phyloP scores from a whole-genome alignment of 2,329 filamentous ascomycete genomes.

The Aureobasidium sp. region DNA sequence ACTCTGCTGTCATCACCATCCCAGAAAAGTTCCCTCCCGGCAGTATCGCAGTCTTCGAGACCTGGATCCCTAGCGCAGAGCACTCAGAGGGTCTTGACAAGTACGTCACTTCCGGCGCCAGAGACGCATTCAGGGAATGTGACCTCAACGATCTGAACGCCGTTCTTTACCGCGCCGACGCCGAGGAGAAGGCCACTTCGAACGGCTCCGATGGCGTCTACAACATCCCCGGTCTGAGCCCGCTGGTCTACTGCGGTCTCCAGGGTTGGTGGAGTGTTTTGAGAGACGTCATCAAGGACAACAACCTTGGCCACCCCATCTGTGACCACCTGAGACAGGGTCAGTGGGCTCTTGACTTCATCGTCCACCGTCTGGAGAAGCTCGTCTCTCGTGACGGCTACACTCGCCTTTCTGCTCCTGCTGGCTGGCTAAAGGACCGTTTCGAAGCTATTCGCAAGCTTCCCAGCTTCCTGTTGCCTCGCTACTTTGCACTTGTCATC shows the following conservation, averaged over 20 bases:
- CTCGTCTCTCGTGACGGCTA: constrained; percentile 58
- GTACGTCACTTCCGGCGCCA: constrained; percentile 75
- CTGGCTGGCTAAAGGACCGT: constrained; percentile 72
- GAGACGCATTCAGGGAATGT: constrained; percentile 67
- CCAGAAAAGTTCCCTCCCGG: constrained; percentile 83
- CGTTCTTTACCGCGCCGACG: constrained; percentile 81
- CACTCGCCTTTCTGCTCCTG: constrained; percentile 55
- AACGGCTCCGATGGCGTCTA: constrained; percentile 81
- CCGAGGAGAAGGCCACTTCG: constrained; percentile 77
- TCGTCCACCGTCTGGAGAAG: constrained; percentile 66
- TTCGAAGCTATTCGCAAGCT: constrained; percentile 81
- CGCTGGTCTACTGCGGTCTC: constrained; percentile 88
- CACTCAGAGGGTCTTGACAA: constrained; percentile 77
- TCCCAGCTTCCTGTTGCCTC: constrained; percentile 81
- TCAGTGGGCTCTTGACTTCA: constrained; percentile 88
- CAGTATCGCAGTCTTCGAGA: constrained; percentile 92
- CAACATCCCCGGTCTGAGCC: constrained; percentile 73
- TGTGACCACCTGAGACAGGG: constrained; percentile 90
- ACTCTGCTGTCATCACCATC: constrained; percentile 72
- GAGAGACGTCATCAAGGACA: constrained; percentile 74
- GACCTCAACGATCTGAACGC: constrained; percentile 83
- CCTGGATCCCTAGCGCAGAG: constrained; percentile 84
- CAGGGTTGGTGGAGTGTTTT: constrained; percentile 98
- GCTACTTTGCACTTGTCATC: constrained; percentile 87
- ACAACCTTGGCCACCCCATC: constrained; percentile 85